phyloP scores from a whole-genome alignment of 1,284 basidiomycete genomes.

The Hemileia vastatrix region DNA sequence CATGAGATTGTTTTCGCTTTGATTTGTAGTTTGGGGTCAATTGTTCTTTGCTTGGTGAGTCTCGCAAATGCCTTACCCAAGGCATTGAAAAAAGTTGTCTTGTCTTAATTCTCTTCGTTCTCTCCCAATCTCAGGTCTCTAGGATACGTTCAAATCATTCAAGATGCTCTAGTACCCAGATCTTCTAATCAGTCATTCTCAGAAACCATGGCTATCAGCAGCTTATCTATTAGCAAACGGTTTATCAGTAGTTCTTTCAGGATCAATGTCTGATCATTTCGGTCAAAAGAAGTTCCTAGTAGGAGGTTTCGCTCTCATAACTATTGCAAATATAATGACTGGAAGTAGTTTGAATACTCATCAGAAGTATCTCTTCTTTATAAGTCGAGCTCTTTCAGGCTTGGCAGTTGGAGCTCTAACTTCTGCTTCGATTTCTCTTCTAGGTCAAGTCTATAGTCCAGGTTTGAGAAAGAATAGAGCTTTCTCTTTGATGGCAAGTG shows the following conservation, averaged over 20 bases:
- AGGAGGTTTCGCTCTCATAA: conserved; percentile 22
- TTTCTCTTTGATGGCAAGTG: conserved; percentile 24
- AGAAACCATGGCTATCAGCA: conserved; percentile 27
- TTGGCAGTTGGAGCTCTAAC: conserved; percentile 24
- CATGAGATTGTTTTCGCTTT: too few relatives aligned
- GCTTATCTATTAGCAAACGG: conserved; percentile 26
- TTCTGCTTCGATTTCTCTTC: conserved; percentile 17
- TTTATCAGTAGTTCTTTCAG: conserved; percentile 24
- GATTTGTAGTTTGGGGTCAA: too few relatives aligned
- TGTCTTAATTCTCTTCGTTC: too few relatives aligned
- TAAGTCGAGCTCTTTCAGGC: conserved; percentile 25
- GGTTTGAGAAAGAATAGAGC: conserved; percentile 26
- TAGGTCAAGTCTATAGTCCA: conserved; percentile 27
- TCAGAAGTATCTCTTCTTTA: conserved; percentile 23
- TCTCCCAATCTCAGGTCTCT: too few relatives aligned
- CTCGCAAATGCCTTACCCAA: too few relatives aligned
- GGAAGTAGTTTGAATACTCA: conserved; percentile 16
- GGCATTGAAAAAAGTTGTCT: too few relatives aligned
- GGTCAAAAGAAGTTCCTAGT: conserved; percentile 17
- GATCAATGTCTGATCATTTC: conserved; percentile 24
- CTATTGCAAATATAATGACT: conserved; percentile 7
- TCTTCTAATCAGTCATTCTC: too few relatives aligned
- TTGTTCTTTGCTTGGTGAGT: too few relatives aligned
- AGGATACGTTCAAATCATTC: too few relatives aligned
- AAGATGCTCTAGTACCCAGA: too few relatives aligned